phyloP scores from a whole-genome alignment of 768 basidiomycete genomes.

The Macrolepiota fuliginosa region DNA sequence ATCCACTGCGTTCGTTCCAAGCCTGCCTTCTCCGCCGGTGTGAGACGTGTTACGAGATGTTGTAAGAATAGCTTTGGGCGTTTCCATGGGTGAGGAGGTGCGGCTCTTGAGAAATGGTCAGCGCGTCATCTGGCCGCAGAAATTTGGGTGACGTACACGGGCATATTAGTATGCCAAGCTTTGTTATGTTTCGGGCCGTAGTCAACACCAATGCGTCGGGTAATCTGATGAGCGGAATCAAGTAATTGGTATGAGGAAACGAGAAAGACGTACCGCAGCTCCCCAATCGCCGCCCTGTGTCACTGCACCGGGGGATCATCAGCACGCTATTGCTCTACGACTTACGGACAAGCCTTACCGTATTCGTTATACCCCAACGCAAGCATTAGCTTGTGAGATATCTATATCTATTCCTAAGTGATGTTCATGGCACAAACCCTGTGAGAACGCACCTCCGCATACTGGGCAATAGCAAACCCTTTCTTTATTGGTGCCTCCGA shows the following conservation, averaged over 20 bases:
- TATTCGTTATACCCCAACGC: constrained; percentile 46
- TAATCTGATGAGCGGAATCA: constrained; percentile 19
- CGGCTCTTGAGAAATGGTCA: constrained; percentile 10
- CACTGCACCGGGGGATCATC: constrained; percentile 19
- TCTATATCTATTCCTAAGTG: constrained; percentile 21
- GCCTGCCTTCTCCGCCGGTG: constrained; percentile 31
- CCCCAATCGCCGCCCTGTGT: constrained; percentile 28
- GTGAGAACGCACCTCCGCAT: constrained; percentile 43
- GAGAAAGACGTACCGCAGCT: neutral
- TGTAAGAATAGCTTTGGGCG: constrained; percentile 24
- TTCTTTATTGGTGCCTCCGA: constrained; percentile 50
- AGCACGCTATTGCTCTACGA: neutral
- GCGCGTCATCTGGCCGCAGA: neutral
- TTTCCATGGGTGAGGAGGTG: constrained; percentile 20
- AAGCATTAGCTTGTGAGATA: constrained; percentile 48
- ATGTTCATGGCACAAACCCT: neutral
- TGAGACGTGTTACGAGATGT: constrained; percentile 26
- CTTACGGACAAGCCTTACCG: constrained; percentile 23
- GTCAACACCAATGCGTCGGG: constrained; percentile 23
- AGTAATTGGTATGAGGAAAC: no score
- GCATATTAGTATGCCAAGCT: constrained; percentile 52
- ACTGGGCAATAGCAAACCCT: constrained; percentile 46
- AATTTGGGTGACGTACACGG: constrained; percentile 31
- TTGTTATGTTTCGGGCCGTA: constrained; percentile 40
- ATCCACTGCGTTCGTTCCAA: constrained; percentile 28